Evolutionary conservation across 805 yeast species (phyloP).

Genomic region (Pichia exigua): DNA sequence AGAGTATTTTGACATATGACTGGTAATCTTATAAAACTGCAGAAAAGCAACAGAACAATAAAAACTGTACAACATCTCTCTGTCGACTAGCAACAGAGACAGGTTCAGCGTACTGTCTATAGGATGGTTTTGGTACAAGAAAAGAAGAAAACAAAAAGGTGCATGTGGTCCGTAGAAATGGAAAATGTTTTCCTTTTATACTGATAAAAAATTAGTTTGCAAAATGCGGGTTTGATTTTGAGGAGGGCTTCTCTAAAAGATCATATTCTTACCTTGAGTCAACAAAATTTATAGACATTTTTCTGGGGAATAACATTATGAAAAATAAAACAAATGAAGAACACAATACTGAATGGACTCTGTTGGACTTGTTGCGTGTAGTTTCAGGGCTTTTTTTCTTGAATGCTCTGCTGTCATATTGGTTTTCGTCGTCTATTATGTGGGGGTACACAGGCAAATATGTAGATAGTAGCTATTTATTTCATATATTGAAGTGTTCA

Average conservation of each 20-base stretch:
- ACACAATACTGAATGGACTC: constrained; percentile 6
- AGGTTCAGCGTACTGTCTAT: constrained; percentile 29
- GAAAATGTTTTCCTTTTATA: not conserved
- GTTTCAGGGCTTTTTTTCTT: constrained; percentile 39
- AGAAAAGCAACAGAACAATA: not conserved
- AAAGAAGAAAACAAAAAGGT: constrained; percentile 8
- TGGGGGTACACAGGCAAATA: constrained; percentile 58
- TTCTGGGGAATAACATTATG: not conserved
- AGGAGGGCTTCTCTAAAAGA: constrained; percentile 2
- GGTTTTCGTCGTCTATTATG: constrained; percentile 46
- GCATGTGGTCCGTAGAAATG: too few relatives aligned
- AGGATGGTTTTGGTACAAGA: constrained; percentile 29
- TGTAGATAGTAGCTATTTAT: constrained; percentile 34
- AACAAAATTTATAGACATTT: not conserved
- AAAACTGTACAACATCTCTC: constrained; percentile 1
- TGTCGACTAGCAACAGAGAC: constrained; percentile 4
- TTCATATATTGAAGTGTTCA: constrained; percentile 14
- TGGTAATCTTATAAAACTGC: not conserved
- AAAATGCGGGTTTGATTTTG: not conserved
- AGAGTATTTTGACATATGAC: not conserved
- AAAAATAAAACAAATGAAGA: not conserved
- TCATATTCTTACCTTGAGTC: not conserved
- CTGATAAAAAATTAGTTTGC: not conserved
- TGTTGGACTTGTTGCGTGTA: constrained; percentile 37
- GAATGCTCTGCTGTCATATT: constrained; percentile 45